Conservation (phyloP, 306 rosid species). For the Parietaria judaica region DNA sequence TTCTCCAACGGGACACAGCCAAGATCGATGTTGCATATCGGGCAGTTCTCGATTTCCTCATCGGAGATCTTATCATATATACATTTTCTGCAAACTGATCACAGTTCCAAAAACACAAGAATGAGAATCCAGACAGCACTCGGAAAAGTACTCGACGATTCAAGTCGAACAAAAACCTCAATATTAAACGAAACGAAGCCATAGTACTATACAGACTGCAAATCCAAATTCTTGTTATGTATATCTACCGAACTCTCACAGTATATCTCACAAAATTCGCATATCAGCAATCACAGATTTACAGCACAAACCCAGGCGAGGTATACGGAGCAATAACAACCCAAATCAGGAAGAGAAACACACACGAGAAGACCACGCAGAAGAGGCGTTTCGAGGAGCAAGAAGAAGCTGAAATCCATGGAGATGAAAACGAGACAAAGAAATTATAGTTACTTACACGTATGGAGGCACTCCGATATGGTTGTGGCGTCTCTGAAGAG, state of each 20-base stretch:
- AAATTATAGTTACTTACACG: slow-evolving; percentile 47
- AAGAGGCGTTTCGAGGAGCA: slow-evolving; percentile 20
- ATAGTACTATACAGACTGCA: neutral
- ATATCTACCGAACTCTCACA: no score
- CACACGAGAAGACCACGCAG: neutral
- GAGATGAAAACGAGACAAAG: slow-evolving; percentile 1
- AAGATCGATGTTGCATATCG: slow-evolving; percentile 55
- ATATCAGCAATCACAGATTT: slow-evolving; percentile 21
- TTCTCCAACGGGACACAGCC: slow-evolving; percentile 57
- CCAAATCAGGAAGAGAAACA: slow-evolving; percentile 23
- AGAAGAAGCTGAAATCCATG: slow-evolving; percentile 1
- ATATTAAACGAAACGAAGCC: neutral
- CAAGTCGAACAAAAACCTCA: neutral
- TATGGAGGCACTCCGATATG: slow-evolving; percentile 93
- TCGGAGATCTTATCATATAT: slow-evolving; percentile 49
- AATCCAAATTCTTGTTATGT: slow-evolving; percentile 7
- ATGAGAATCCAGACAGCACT: slow-evolving; percentile 12
- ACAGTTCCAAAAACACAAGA: slow-evolving; percentile 10
- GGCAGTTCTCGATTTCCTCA: slow-evolving; percentile 57
- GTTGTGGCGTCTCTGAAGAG: slow-evolving; percentile 82
- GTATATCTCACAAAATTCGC: slow-evolving; percentile 27
- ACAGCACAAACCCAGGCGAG: slow-evolving; percentile 5
- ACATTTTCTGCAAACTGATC: slow-evolving; percentile 89
- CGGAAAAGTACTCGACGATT: neutral
- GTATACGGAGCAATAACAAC: slow-evolving; percentile 15